Conservation (phyloP, 1,284 basidiomycete genomes). For the Cryptococcus maquisensis region DNA sequence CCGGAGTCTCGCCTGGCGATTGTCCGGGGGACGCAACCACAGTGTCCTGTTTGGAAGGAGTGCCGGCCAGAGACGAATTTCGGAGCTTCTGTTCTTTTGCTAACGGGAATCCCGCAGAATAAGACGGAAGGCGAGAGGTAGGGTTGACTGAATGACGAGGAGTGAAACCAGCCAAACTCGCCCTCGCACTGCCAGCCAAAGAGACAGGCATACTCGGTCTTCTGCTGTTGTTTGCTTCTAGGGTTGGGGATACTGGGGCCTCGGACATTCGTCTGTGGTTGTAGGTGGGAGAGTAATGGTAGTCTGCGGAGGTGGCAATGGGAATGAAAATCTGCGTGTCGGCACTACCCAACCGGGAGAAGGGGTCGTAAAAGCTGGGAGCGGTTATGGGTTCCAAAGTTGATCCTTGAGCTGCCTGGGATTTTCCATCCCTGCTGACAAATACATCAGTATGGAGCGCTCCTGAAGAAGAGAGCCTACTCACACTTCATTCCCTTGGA, state of each 20-base stretch:
- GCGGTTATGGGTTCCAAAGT: slow-evolving; percentile 3
- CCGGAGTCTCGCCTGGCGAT: slow-evolving; percentile 1
- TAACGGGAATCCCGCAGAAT: too few relatives aligned
- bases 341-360: slow-evolving; percentile 4
- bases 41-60: too few relatives aligned
- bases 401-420: neutral
- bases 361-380: slow-evolving; percentile 18
- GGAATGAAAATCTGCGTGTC: slow-evolving; percentile 5
- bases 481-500: slow-evolving; percentile 9
- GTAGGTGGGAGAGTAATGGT: slow-evolving; percentile 19
- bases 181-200: neutral
- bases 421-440: neutral
- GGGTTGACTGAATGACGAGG: neutral
- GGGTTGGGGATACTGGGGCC: neutral
- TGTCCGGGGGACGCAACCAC: neutral
- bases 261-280: slow-evolving; percentile 17
- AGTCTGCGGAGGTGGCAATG: slow-evolving; percentile 16
- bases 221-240: slow-evolving; percentile 2
- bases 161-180: slow-evolving; percentile 4
- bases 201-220: slow-evolving; percentile 9
- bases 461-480: neutral
- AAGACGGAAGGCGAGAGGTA: too few relatives aligned
- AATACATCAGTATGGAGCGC: neutral
- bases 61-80: too few relatives aligned
- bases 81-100: too few relatives aligned